Percentiles rank a stretch among this genome's conserved stretches.
phyloP scores from a whole-genome alignment of 2,329 filamentous ascomycete genomes.

The Dryadomyces quercus-mongolicae region DNA sequence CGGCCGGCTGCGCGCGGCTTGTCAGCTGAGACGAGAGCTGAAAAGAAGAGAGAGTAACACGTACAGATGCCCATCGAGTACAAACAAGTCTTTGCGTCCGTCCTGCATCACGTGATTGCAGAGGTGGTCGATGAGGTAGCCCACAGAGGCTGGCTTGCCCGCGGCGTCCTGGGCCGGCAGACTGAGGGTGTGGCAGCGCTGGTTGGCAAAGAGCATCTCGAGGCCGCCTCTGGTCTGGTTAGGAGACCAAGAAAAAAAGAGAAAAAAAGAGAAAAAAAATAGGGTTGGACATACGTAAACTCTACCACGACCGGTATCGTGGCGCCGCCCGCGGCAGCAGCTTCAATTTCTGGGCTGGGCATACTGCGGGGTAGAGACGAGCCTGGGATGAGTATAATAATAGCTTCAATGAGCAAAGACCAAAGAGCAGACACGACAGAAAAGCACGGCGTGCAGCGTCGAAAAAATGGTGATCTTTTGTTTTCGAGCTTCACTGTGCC shows the following conservation, averaged over 20 bases:
- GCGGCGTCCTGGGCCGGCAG: conserved; percentile 52
- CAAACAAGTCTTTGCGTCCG: conserved; percentile 73
- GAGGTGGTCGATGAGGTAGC: conserved; percentile 66
- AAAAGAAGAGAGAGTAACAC: conserved; percentile 23
- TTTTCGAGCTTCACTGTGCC: no score
- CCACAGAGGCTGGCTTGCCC: conserved; percentile 54
- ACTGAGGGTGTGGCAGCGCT: conserved; percentile 58
- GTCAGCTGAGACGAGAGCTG: not conserved
- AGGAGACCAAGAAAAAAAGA: not conserved
- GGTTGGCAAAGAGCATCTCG: conserved; percentile 84
- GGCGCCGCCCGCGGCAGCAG: not conserved
- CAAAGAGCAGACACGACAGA: conserved; percentile 9
- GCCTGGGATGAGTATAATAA: no score
- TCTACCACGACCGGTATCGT: conserved; percentile 7
- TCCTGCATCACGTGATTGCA: conserved; percentile 79
- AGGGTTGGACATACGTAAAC: conserved; percentile 9
- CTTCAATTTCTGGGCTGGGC: no score
- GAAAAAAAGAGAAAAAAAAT: not conserved
- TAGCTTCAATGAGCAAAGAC: no score
- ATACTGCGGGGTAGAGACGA: not conserved
- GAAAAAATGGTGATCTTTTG: no score
- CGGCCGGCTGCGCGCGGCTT: conserved; percentile 59
- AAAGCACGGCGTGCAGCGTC: conserved; percentile 2
- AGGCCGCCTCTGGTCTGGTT: conserved; percentile 59
- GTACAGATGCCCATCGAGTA: conserved; percentile 79